These are phyloP conservation scores for Scleromitrula shiraiana DNA, from an alignment of 2,329 filamentous ascomycete genomes.

Conservation along the genomic window DNA sequence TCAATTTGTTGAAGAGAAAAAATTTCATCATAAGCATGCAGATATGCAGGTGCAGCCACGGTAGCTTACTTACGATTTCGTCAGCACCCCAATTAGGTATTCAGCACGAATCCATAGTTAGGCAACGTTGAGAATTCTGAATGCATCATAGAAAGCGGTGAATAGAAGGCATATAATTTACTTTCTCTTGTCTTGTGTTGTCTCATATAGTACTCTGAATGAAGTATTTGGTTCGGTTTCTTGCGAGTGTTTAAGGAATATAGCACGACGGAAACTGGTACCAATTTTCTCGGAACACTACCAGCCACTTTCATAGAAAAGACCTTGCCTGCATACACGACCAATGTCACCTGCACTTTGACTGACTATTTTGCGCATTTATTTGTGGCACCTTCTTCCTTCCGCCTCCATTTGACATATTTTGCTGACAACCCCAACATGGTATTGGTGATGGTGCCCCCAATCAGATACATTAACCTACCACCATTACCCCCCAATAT, in stretches of 20 bases:
- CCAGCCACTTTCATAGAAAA: constrained; percentile 5
- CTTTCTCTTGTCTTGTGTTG: too few relatives aligned
- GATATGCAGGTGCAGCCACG: too few relatives aligned
- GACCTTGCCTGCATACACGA: constrained; percentile 11
- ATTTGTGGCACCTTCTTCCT: neutral
- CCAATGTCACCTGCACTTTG: neutral
- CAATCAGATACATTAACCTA: neutral
- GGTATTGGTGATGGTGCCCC: neutral
- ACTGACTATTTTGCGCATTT: neutral
- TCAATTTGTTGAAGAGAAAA: neutral
- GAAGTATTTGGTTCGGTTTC: too few relatives aligned
- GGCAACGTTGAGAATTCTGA: too few relatives aligned
- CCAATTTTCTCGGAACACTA: neutral
- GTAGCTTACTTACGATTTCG: too few relatives aligned
- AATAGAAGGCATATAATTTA: too few relatives aligned
- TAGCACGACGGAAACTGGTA: neutral
- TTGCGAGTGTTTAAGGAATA: too few relatives aligned
- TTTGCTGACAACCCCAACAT: constrained; percentile 2
- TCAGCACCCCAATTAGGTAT: too few relatives aligned
- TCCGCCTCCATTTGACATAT: neutral
- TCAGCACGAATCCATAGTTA: too few relatives aligned
- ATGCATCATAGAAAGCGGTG: too few relatives aligned
- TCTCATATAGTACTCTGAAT: too few relatives aligned
- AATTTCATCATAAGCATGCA: neutral
- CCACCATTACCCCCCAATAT: constrained; percentile 4